Evolutionary conservation across 1,284 basidiomycete genomes (phyloP).

Genomic region (Cutaneotrichosporon spelunceum): DNA sequence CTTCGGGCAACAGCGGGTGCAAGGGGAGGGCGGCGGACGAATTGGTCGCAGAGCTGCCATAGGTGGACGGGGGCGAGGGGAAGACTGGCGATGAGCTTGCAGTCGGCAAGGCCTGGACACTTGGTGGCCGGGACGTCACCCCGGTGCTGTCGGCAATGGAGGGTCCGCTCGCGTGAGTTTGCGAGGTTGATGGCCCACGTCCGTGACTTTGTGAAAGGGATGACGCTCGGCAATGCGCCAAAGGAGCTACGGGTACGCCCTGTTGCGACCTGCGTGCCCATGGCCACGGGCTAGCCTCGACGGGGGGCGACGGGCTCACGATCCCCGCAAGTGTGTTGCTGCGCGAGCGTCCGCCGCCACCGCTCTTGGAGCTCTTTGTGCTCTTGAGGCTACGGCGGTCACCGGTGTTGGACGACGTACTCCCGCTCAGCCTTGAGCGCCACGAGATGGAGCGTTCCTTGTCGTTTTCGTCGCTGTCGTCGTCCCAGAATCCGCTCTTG

Average conservation of each 20-base stretch:
- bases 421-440: constrained; percentile 15
- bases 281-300: constrained; percentile 12
- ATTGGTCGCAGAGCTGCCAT: neutral
- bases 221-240: neutral
- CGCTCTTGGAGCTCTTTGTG: constrained; percentile 12
- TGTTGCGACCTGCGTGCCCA: constrained; percentile 16
- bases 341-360: constrained; percentile 12
- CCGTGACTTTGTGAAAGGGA: neutral
- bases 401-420: constrained; percentile 6
- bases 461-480: constrained; percentile 21
- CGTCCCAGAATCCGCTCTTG: constrained; percentile 44
- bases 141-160: constrained; percentile 3
- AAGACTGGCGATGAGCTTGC: neutral
- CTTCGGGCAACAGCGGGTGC: neutral
- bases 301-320: neutral
- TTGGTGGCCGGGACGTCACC: constrained; percentile 1
- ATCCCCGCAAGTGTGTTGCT: constrained; percentile 11
- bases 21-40: neutral
- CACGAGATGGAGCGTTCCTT: constrained; percentile 11
- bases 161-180: neutral
- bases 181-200: neutral
- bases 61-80: neutral
- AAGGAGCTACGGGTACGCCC: neutral
- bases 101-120: neutral
- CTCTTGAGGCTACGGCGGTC: constrained; percentile 19